phyloP scores from a whole-genome alignment of 768 basidiomycete genomes.

The Phlebiopsis gigantea region DNA sequence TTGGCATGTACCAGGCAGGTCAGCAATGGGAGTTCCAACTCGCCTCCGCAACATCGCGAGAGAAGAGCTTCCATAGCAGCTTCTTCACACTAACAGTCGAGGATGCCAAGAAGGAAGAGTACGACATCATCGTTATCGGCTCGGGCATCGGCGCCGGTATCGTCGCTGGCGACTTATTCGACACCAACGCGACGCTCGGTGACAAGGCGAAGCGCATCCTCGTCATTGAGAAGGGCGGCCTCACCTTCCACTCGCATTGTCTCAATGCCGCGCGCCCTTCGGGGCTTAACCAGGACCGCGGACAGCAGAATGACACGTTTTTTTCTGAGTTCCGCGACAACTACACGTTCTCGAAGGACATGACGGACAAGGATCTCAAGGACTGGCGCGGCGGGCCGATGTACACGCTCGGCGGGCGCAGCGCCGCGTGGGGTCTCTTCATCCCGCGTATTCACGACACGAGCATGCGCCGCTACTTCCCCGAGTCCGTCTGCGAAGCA shows the following conservation, averaged over 20 bases:
- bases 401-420: conserved; percentile 21
- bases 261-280: conserved; percentile 22
- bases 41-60: neutral
- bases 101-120: neutral
- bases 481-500: neutral
- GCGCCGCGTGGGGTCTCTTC: conserved; percentile 21
- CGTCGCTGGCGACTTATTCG: conserved; percentile 22
- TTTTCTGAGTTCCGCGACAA: conserved; percentile 12
- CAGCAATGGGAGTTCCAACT: neutral
- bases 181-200: conserved; percentile 19
- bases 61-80: neutral
- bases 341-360: conserved; percentile 7
- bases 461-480: neutral
- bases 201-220: conserved; percentile 14
- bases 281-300: conserved; percentile 8
- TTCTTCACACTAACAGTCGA: neutral
- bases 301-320: conserved; percentile 23
- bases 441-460: conserved; percentile 9
- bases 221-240: conserved; percentile 23
- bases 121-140: conserved; percentile 22
- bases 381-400: conserved; percentile 22
- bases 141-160: conserved; percentile 23
- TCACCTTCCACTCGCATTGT: conserved; percentile 23
- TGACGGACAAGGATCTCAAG: conserved; percentile 5
- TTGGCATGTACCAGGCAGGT: neutral